Base-by-base conservation (phyloP, 306 rosid species). In the Echinosophora koreensis region DNA sequence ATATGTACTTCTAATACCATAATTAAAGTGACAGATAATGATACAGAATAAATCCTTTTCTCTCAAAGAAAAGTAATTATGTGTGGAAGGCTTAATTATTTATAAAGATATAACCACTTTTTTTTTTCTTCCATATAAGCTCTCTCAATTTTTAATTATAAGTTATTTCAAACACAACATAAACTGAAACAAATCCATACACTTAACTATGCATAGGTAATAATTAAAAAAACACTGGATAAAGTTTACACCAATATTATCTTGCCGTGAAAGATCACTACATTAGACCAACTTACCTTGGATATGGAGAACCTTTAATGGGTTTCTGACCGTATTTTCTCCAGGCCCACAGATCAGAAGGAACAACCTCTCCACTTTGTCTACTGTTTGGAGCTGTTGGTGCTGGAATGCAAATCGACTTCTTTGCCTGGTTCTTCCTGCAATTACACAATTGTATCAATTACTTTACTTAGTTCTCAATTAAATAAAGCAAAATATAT, bases 241-340 rank as follows among this genome's bases (percentile, higher is more conserved):
- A 9, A 41, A 41, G 47, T 41, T 41, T 1, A 8, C 47, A 51
- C 44, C 61, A 28, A 30, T 2, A 30, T 62, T 69, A 69, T 69
- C 46, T 34, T 68, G 52, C 58, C 27, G 3, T 60, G 64, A 64
- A 68, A 60, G 47, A 46, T 69, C 37, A 11, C 18, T 3, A 11
- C 9, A 3, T 34, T 3, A 16, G 16, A 37, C 30, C 28, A 35
- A 42, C 27, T 61, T 73, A 88, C 97, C 97, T 92, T 74, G 97
- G 97, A 83, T 87, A 87, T 16, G 97, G 97, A 69, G 97, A 92
- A 54, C 97, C 97, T 92, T 92, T 92, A 76, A 92, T 92, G 86
- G 97, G 97, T 86, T 92, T 92, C 80, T 92, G 97, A 66, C 97
- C 97, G 70, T 92, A 92, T 88, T 92, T 92, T 74, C 97, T 87